Percentiles rank a stretch among this genome's conserved stretches.
phyloP scores from a whole-genome alignment of 495 filamentous ascomycete genomes.

The Hyaloscypha variabilis region DNA sequence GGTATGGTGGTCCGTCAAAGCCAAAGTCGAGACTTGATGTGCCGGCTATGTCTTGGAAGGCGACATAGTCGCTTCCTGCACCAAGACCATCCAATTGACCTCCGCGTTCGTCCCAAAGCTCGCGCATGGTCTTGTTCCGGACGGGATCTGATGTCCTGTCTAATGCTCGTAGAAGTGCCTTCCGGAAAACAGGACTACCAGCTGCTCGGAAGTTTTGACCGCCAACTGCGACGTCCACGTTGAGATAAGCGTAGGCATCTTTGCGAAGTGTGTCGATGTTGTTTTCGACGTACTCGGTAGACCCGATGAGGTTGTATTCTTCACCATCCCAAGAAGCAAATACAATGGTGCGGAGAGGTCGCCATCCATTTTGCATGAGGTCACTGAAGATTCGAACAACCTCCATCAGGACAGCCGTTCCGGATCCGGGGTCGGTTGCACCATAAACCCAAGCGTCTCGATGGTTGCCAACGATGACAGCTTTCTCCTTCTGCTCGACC shows the following conservation, averaged over 20 bases:
- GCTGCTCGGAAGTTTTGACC: conserved; percentile 74
- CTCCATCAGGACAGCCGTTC: conserved; percentile 90
- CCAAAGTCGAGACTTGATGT: conserved; percentile 85
- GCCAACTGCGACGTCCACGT: conserved; percentile 83
- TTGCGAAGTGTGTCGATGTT: conserved; percentile 75
- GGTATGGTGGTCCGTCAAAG: conserved; percentile 72
- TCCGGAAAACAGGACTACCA: conserved; percentile 77
- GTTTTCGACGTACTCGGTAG: conserved; percentile 94
- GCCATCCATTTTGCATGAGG: conserved; percentile 75
- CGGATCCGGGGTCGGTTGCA: conserved; percentile 81
- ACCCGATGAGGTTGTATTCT: conserved; percentile 93
- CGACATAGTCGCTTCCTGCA: conserved; percentile 83
- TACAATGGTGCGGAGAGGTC: conserved; percentile 87
- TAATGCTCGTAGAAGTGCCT: conserved; percentile 70
- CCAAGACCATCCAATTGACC: conserved; percentile 71
- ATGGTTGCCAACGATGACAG: conserved; percentile 90
- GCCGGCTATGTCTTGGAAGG: conserved; percentile 94
- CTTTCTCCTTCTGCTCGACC: conserved; percentile 81
- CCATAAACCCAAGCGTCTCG: conserved; percentile 94
- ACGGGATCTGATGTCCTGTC: conserved; percentile 72
- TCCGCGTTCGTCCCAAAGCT: conserved; percentile 72
- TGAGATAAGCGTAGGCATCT: conserved; percentile 84
- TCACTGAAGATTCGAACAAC: conserved; percentile 81
- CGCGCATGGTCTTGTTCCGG: conserved; percentile 70
- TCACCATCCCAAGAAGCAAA: conserved; percentile 95